phyloP scores from a whole-genome alignment of 2,329 filamentous ascomycete species.

The Bisporella sp. region DNA sequence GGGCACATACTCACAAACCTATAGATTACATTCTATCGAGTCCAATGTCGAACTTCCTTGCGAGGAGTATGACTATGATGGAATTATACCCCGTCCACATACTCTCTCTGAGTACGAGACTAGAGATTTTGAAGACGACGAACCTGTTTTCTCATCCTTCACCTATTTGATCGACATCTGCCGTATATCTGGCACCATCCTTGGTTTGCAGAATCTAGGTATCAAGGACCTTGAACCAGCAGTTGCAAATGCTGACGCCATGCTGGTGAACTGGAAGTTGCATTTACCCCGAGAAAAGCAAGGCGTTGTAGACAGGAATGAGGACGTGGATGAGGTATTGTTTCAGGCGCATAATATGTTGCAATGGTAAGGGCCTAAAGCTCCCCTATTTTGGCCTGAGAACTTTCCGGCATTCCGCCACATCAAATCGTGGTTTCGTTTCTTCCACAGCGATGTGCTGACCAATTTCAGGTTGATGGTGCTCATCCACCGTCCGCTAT shows the following conservation, averaged over 20 bases:
- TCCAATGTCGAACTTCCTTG: constrained; percentile 30
- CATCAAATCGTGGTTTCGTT: no score
- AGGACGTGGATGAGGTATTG: constrained; percentile 29
- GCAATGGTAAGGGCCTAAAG: background rate
- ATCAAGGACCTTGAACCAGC: background rate
- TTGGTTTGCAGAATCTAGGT: constrained; percentile 1
- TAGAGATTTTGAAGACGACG: constrained; percentile 22
- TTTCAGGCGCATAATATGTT: constrained; percentile 23
- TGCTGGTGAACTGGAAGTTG: constrained; percentile 21
- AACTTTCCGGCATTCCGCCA: no score
- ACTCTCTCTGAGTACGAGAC: constrained; percentile 27
- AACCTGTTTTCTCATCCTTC: constrained; percentile 29
- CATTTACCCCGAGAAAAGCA: constrained; percentile 31
- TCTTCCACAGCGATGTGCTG: background rate
- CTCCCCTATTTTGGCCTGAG: no score
- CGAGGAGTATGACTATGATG: constrained; percentile 31
- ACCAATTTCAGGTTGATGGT: background rate
- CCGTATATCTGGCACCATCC: constrained; percentile 5
- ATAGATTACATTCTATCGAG: constrained; percentile 5
- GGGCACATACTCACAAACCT: no score
- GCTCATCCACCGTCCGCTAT: background rate
- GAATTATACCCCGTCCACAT: constrained; percentile 24
- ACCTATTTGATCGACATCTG: constrained; percentile 29
- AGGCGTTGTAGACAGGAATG: constrained; percentile 28
- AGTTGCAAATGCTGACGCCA: background rate